These are phyloP conservation scores for Colletotrichum echinochloae DNA, from an alignment of 2,329 filamentous ascomycete genomes.

Conservation along the genomic window DNA sequence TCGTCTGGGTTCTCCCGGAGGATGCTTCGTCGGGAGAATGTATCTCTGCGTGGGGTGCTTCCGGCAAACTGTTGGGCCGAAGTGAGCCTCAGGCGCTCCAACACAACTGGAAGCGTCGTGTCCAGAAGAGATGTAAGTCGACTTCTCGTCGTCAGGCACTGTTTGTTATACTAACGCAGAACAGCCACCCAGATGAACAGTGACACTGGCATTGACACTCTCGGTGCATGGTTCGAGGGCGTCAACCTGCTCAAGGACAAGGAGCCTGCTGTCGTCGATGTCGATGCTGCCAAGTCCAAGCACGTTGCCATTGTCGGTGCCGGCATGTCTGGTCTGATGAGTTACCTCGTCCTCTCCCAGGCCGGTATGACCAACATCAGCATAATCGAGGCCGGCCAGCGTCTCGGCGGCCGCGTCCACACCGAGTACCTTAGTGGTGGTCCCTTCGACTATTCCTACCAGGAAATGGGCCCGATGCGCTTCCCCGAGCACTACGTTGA, in stretches of 20 bases:
- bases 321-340: conserved; percentile 75
- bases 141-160: conserved; percentile 5
- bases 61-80: conserved; percentile 50
- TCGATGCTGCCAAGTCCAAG: conserved; percentile 66
- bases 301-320: conserved; percentile 73
- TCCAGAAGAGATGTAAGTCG: conserved; percentile 36
- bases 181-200: conserved; percentile 61
- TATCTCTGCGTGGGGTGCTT: conserved; percentile 54
- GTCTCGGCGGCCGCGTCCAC: conserved; percentile 73
- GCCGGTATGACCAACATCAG: conserved; percentile 70
- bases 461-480: conserved; percentile 75
- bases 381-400: conserved; percentile 70
- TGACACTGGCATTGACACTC: conserved; percentile 58
- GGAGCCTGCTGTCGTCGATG: conserved; percentile 64
- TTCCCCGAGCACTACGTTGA: conserved; percentile 67
- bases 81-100: conserved; percentile 50
- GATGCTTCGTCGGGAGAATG: conserved; percentile 49
- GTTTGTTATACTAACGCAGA: conserved; percentile 42
- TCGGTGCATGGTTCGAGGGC: conserved; percentile 75
- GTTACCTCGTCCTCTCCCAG: conserved; percentile 61
- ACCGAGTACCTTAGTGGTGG: conserved; percentile 71
- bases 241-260: conserved; percentile 69
- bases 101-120: conserved; percentile 45
- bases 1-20: conserved; percentile 45
- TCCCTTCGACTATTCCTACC: conserved; percentile 73